Percentiles rank a stretch among this genome's conserved stretches.
These are phyloP conservation scores for Porphyrellus cyaneotinctus DNA, from an alignment of 768 basidiomycete species.

Conservation along the genomic window DNA sequence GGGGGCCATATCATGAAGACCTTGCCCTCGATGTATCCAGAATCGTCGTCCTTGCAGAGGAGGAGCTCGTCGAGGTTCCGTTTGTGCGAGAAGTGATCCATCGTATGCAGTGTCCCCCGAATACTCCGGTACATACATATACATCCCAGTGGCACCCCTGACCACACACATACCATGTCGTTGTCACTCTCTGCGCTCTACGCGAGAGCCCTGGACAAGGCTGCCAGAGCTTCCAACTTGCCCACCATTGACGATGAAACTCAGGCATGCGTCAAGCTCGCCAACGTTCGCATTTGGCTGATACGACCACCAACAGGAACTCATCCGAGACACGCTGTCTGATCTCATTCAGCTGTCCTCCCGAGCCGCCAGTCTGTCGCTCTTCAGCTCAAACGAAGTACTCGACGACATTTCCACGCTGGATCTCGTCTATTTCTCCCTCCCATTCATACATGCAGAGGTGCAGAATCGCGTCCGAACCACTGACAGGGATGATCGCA, in stretches of 20 bases:
- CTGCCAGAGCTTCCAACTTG: slow-evolving; percentile 36
- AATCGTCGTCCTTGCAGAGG: slow-evolving; percentile 26
- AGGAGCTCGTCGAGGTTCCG: slow-evolving; percentile 34
- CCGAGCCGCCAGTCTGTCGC: slow-evolving; percentile 54
- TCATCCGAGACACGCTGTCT: slow-evolving; percentile 50
- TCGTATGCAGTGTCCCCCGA: slow-evolving; percentile 4
- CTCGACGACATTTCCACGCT: slow-evolving; percentile 78
- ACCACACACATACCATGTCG: slow-evolving; percentile 13
- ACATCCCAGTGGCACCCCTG: slow-evolving; percentile 4
- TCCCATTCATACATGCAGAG: slow-evolving; percentile 66
- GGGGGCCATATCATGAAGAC: slow-evolving; percentile 46
- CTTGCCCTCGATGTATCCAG: slow-evolving; percentile 39
- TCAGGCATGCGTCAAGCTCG: slow-evolving; percentile 34
- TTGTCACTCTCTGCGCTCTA: slow-evolving; percentile 39
- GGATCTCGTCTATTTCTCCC: slow-evolving; percentile 71
- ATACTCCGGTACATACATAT: not conserved
- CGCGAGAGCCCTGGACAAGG: slow-evolving; percentile 35
- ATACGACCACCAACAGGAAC: slow-evolving; percentile 41
- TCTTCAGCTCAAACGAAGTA: slow-evolving; percentile 83
- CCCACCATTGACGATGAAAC: slow-evolving; percentile 43
- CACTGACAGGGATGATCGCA: slow-evolving; percentile 52
- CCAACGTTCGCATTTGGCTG: slow-evolving; percentile 2
- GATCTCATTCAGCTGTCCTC: slow-evolving; percentile 53
- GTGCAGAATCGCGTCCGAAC: slow-evolving; percentile 57
- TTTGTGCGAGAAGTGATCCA: slow-evolving; percentile 23